Evolutionary conservation across 2,329 filamentous ascomycete species (phyloP), one percentile per base, ranked within the genome.

Genomic region (Aspergillus ustus): DNA sequence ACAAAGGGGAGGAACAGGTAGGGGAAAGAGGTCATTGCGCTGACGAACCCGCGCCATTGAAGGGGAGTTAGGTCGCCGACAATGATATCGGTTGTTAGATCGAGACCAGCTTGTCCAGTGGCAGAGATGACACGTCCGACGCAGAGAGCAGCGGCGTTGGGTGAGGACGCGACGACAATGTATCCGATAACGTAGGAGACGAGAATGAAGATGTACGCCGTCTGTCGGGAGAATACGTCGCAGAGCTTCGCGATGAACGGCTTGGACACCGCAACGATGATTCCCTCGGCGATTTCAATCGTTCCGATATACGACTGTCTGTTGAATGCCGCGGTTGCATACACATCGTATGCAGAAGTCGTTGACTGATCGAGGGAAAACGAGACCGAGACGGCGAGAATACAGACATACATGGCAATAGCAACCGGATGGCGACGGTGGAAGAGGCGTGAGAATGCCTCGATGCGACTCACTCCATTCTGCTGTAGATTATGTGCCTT

Each of bases 1-100:
- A 81, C 63, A 20, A 75, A 76, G 0, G 76, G 72, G 0, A 78
- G 82, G 40, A 82, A 67, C 28, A 80, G 64, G 60, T 81, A 81
- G 0, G 72, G 72, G 6, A 62, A 53, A 7, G 54, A 62, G 1
- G 71, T 61, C 55, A 70, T 57, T 3, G 52, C 66, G 44, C 63
- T 59, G 45, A 60, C 70, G 59, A 74, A 73, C 13, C 65, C 72
- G 28, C 72, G 69, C 72, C 72, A 74, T 59, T 72, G 59, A 7
- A 73, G 57, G 0, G 67, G 64, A 4, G 72, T 72, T 46, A 73
- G 53, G 2, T 40, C 34, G 2, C 34, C 34, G 34, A 40, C 34
- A 5, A 40, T 40, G 34, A 40, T 40, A 4, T 40, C 34, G 34
- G 34, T 40, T 40, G 34, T 40, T 2, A 40, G 34, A 17, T 40